These are phyloP conservation scores for Kazachstania africana DNA, from an alignment of 805 yeast genomes.

Conservation along the genomic window DNA sequence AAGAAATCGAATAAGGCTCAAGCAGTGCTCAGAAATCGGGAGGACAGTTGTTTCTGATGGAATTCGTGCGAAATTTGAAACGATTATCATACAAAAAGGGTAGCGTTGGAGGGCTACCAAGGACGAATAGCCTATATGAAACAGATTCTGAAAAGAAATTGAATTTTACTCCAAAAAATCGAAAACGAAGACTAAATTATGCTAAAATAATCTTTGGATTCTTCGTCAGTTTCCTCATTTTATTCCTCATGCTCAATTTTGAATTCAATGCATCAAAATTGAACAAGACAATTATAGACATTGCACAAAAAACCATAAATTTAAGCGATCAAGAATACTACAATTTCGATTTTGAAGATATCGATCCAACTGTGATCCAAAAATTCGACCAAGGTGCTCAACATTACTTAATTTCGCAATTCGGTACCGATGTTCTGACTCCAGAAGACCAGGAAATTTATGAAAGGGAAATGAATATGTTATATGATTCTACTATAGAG, in stretches of 20 bases:
- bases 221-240: no score
- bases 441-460: constrained; percentile 20
- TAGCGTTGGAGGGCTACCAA: no score
- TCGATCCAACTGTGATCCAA: constrained; percentile 23
- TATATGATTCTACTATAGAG: constrained; percentile 39
- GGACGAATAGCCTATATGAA: no score
- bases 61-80: no score
- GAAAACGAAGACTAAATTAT: not conserved
- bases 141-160: not conserved
- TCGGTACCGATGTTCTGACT: constrained; percentile 24
- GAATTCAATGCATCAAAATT: no score
- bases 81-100: no score
- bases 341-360: constrained; percentile 24
- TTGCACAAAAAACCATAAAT: constrained; percentile 5
- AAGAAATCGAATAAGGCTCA: no score
- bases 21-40: no score
- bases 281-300: not conserved
- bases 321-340: constrained; percentile 25
- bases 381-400: constrained; percentile 31
- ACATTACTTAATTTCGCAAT: constrained; percentile 26
- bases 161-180: not conserved
- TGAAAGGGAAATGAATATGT: constrained; percentile 27
- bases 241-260: no score
- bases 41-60: no score
- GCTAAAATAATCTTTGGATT: no score